These are phyloP conservation scores for Candida sp. DNA, from an alignment of 1,139 yeast species.

Conservation along the genomic window DNA sequence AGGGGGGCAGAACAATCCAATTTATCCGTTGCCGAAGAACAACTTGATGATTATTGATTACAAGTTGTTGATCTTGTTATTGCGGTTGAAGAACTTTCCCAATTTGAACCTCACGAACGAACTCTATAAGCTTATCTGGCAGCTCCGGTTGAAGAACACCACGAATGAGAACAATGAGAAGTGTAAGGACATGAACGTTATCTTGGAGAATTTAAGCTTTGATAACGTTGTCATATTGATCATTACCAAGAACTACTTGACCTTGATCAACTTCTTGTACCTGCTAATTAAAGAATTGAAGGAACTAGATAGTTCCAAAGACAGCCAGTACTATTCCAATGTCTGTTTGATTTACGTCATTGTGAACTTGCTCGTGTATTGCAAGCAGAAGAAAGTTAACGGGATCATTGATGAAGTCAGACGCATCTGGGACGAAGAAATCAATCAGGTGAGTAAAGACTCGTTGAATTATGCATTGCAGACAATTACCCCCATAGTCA, in stretches of 20 bases:
- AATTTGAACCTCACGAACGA: constrained; percentile 41
- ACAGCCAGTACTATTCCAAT: constrained; percentile 21
- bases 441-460: constrained; percentile 4
- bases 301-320: constrained; percentile 8
- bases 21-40: constrained; percentile 43
- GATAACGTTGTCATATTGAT: constrained; percentile 35
- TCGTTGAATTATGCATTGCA: constrained; percentile 18
- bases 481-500: constrained; percentile 19
- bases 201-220: constrained; percentile 35
- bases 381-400: constrained; percentile 4
- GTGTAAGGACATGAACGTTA: constrained; percentile 3
- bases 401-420: constrained; percentile 9
- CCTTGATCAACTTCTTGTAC: constrained; percentile 30
- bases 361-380: constrained; percentile 15
- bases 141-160: constrained; percentile 28
- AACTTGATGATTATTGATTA: constrained; percentile 22
- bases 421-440: constrained; percentile 10
- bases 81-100: constrained; percentile 44
- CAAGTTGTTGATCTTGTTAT: constrained; percentile 29
- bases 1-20: constrained; percentile 16
- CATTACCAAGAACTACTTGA: constrained; percentile 33
- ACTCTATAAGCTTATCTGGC: constrained; percentile 44
- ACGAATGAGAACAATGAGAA: not conserved
- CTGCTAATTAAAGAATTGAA: constrained; percentile 23
- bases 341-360: constrained; percentile 23